Evolutionary conservation across 2,329 filamentous ascomycete species (phyloP).

Genomic region (Clarireedia monteithiana): DNA sequence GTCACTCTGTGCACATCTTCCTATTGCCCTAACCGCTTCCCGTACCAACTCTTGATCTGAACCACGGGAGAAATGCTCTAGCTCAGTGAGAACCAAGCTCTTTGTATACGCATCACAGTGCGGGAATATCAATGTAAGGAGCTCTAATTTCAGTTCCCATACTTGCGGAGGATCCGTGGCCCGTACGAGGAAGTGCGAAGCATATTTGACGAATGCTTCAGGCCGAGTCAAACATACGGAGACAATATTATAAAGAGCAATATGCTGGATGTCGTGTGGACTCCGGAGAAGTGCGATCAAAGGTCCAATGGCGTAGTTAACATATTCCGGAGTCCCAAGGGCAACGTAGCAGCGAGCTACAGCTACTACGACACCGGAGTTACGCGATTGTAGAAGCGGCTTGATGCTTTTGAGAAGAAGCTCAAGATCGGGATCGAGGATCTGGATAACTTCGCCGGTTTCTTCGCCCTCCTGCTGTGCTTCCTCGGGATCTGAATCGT

Average conservation of each 20-base stretch:
- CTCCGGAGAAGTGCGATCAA: slow-evolving; percentile 78
- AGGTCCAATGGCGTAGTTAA: slow-evolving; percentile 70
- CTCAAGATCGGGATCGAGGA: slow-evolving; percentile 75
- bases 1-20: slow-evolving; percentile 81
- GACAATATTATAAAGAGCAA: slow-evolving; percentile 90
- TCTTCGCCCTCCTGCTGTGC: slow-evolving; percentile 31
- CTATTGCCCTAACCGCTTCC: slow-evolving; percentile 87
- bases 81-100: slow-evolving; percentile 80
- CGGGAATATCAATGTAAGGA: slow-evolving; percentile 85
- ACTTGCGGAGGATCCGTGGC: slow-evolving; percentile 72
- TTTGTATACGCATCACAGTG: slow-evolving; percentile 69
- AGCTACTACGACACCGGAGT: slow-evolving; percentile 84
- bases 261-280: slow-evolving; percentile 78
- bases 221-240: slow-evolving; percentile 77
- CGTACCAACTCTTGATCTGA: slow-evolving; percentile 70
- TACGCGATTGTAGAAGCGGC: slow-evolving; percentile 84
- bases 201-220: slow-evolving; percentile 76
- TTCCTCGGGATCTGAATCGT: slow-evolving; percentile 36
- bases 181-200: slow-evolving; percentile 81
- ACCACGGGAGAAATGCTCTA: slow-evolving; percentile 84
- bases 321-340: slow-evolving; percentile 70
- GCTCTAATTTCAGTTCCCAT: slow-evolving; percentile 86
- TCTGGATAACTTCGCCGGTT: slow-evolving; percentile 41
- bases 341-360: slow-evolving; percentile 80
- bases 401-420: slow-evolving; percentile 72